Percentiles rank a stretch among this genome's conserved stretches.
These are phyloP conservation scores for Penicillium paxilli DNA, from an alignment of 495 filamentous ascomycete species.

Conservation along the genomic window DNA sequence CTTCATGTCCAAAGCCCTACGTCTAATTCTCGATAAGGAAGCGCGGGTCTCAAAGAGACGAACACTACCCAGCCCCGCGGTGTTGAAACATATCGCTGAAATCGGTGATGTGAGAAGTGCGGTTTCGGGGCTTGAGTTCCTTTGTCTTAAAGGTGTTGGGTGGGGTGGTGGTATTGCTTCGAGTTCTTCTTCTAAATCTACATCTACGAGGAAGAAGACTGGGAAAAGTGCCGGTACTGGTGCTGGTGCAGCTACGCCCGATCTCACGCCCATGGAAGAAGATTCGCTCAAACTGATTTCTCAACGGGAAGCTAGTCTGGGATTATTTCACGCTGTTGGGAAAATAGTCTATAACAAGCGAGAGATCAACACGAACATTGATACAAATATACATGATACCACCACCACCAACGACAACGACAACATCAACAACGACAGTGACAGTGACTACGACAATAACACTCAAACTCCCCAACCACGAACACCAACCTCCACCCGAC, in stretches of 20 bases:
- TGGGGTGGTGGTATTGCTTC: constrained; percentile 28
- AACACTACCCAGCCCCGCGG: constrained; percentile 65
- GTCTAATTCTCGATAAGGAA: constrained; percentile 77
- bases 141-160: constrained; percentile 73
- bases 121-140: constrained; percentile 83
- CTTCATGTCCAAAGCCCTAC: constrained; percentile 78
- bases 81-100: constrained; percentile 74
- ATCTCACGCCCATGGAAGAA: constrained; percentile 68
- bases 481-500: too few species aligned
- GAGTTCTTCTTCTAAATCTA: background rate
- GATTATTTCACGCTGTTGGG: constrained; percentile 94
- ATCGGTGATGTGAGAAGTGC: constrained; percentile 92
- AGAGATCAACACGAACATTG: too few species aligned
- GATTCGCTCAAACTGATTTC: constrained; percentile 73
- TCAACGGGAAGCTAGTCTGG: constrained; percentile 81
- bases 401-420: constrained; percentile 62
- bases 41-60: constrained; percentile 66
- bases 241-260: constrained; percentile 46
- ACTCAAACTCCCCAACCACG: too few species aligned
- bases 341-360: constrained; percentile 96
- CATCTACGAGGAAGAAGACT: too few species aligned
- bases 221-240: constrained; percentile 47
- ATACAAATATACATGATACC: too few species aligned
- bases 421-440: too few species aligned
- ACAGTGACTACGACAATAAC: too few species aligned